A percentile compares a stretch with the other conserved stretches of the same genome.
These are phyloP conservation scores for Colletotrichum chrysophilum DNA, from an alignment of 2,329 filamentous ascomycete species.

Conservation along the genomic window DNA sequence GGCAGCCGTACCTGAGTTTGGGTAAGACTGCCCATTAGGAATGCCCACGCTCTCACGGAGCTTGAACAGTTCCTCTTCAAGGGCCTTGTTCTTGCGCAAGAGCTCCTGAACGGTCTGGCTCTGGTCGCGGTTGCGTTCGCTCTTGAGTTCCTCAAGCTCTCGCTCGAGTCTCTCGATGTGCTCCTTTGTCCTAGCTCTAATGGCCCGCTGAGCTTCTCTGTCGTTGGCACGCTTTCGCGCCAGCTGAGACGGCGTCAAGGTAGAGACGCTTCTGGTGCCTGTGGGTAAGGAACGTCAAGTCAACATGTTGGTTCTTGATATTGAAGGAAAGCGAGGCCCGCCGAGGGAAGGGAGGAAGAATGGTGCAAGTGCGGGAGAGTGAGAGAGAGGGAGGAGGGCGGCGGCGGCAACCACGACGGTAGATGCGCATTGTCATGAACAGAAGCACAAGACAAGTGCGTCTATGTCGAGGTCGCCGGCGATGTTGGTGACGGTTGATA, in stretches of 20 bases:
- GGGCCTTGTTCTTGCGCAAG: slow-evolving; percentile 54
- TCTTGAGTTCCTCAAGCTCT: slow-evolving; percentile 74
- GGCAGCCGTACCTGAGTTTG: slow-evolving; percentile 41
- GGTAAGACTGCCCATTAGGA: slow-evolving; percentile 45
- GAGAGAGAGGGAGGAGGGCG: neutral
- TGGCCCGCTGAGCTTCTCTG: slow-evolving; percentile 86
- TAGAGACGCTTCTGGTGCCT: slow-evolving; percentile 80
- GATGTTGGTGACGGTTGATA: neutral
- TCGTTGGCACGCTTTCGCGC: slow-evolving; percentile 92
- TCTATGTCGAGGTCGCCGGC: neutral
- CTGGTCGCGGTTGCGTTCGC: slow-evolving; percentile 51
- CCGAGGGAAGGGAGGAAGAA: neutral
- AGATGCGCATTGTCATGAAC: neutral
- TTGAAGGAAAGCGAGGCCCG: neutral
- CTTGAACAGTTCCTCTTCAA: slow-evolving; percentile 57
- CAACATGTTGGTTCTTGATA: neutral
- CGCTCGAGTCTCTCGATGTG: slow-evolving; percentile 82
- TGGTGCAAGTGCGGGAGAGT: neutral
- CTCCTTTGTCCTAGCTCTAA: slow-evolving; percentile 83
- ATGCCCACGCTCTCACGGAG: slow-evolving; percentile 51
- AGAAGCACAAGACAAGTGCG: neutral
- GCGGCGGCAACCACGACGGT: neutral
- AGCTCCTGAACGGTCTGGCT: slow-evolving; percentile 58
- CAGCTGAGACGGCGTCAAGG: slow-evolving; percentile 85
- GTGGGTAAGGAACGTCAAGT: neutral